Evolutionary conservation across 768 basidiomycete genomes (phyloP).

Genomic region (Lactifluus volemus): DNA sequence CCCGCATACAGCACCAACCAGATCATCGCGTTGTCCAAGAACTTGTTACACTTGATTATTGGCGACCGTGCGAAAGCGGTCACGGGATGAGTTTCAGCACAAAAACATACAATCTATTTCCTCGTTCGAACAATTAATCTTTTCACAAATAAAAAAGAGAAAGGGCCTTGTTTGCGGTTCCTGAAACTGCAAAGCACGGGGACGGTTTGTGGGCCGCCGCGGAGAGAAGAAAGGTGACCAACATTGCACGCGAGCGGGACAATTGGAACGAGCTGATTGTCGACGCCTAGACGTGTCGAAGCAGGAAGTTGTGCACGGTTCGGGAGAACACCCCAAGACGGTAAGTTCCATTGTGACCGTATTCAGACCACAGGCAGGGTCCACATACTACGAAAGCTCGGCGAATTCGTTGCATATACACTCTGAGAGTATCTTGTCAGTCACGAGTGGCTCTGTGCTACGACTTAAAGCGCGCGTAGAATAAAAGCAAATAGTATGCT

Average conservation of each 20-base stretch:
- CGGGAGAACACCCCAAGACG: constrained; percentile 93
- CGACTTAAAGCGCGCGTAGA: constrained; percentile 53
- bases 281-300: constrained; percentile 92
- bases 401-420: constrained; percentile 97
- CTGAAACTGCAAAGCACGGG: too few species aligned
- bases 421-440: constrained; percentile 39
- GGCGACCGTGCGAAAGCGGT: constrained; percentile 76
- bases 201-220: constrained; percentile 83
- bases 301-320: constrained; percentile 87
- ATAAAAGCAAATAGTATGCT: constrained; percentile 68
- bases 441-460: neutral
- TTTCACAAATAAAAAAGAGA: neutral
- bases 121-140: neutral
- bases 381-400: constrained; percentile 72
- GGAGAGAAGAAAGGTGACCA: constrained; percentile 86
- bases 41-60: constrained; percentile 52
- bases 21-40: constrained; percentile 49
- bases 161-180: too few species aligned
- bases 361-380: neutral
- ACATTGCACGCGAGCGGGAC: constrained; percentile 75
- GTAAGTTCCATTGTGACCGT: constrained; percentile 81
- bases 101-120: constrained; percentile 77
- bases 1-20: too few species aligned
- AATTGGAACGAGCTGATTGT: constrained; percentile 70
- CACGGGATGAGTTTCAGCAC: constrained; percentile 65